These are phyloP conservation scores for Neoarthrinium moseri DNA, from an alignment of 2,329 filamentous ascomycete species.

Conservation along the genomic window DNA sequence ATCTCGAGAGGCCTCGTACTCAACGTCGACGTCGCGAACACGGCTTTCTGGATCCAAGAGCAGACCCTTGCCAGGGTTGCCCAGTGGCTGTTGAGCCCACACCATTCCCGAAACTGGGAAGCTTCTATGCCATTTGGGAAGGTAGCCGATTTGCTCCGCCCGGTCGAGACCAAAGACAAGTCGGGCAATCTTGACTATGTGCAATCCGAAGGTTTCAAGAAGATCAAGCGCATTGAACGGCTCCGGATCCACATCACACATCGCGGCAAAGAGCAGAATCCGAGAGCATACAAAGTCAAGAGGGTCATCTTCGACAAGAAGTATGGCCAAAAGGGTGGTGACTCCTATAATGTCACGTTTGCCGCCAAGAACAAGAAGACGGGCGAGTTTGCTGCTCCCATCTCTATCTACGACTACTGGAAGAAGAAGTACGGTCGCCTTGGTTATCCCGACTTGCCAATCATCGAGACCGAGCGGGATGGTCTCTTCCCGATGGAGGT, in stretches of 20 bases:
- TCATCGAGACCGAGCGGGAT: slow-evolving; percentile 55
- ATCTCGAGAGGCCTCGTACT: slow-evolving; percentile 65
- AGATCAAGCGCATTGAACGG: slow-evolving; percentile 52
- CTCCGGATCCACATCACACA: slow-evolving; percentile 58
- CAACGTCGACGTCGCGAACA: slow-evolving; percentile 90
- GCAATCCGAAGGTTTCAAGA: slow-evolving; percentile 52
- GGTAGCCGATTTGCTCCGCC: slow-evolving; percentile 31
- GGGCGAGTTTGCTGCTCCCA: slow-evolving; percentile 21
- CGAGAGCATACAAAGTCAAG: slow-evolving; percentile 52
- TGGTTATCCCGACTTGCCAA: slow-evolving; percentile 46
- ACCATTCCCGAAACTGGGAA: slow-evolving; percentile 27
- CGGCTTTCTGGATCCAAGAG: slow-evolving; percentile 72
- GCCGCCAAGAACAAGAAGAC: slow-evolving; percentile 40
- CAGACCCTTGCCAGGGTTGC: slow-evolving; percentile 38
- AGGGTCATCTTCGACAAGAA: slow-evolving; percentile 46
- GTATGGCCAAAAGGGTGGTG: slow-evolving; percentile 44
- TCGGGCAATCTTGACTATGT: slow-evolving; percentile 22
- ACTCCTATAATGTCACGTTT: slow-evolving; percentile 56
- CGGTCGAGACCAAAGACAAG: slow-evolving; percentile 23
- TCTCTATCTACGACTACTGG: slow-evolving; percentile 56
- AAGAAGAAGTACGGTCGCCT: slow-evolving; percentile 52
- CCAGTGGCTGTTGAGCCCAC: slow-evolving; percentile 13
- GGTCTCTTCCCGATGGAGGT: slow-evolving; percentile 63
- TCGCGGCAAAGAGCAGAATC: slow-evolving; percentile 42
- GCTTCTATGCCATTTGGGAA: slow-evolving; percentile 18